Percentiles rank a stretch among this genome's conserved stretches.
These are phyloP conservation scores for Sclerotinia borealis DNA, from an alignment of 2,329 filamentous ascomycete species.

Conservation along the genomic window DNA sequence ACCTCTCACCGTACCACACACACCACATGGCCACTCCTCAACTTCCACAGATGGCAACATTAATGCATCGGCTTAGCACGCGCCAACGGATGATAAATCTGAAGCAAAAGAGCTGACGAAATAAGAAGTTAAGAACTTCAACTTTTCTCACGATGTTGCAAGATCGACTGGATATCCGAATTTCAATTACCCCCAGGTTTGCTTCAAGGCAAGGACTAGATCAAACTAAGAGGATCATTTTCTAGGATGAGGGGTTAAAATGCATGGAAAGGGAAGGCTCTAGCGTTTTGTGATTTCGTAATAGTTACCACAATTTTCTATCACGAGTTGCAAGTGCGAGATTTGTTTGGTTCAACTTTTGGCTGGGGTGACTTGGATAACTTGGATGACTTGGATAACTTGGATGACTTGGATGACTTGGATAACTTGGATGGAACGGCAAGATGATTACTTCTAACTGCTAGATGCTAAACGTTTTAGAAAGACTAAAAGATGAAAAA, in stretches of 20 bases:
- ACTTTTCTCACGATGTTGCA: background rate
- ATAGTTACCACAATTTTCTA: conserved; percentile 2
- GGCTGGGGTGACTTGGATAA: background rate
- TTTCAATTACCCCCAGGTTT: conserved; percentile 17
- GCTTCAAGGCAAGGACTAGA: background rate
- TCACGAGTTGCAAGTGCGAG: conserved; percentile 13
- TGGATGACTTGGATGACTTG: too few relatives aligned
- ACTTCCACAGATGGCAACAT: too few relatives aligned
- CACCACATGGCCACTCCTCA: background rate
- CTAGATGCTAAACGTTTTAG: conserved; percentile 11
- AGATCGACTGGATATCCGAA: conserved; percentile 12
- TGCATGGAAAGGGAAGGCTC: background rate
- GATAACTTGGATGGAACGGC: background rate
- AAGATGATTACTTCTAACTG: conserved; percentile 13
- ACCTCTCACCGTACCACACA: background rate
- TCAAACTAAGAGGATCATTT: conserved; percentile 3
- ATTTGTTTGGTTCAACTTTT: background rate
- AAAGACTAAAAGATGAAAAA: background rate
- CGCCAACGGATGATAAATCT: conserved; percentile 1
- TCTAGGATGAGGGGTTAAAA: background rate
- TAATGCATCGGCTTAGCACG: background rate
- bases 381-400: too few relatives aligned
- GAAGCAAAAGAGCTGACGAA: background rate
- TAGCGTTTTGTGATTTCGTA: conserved; percentile 8
- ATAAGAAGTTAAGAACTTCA: too few relatives aligned